phyloP scores from a whole-genome alignment of 768 basidiomycete genomes.

The Lactarius deliciosus region DNA sequence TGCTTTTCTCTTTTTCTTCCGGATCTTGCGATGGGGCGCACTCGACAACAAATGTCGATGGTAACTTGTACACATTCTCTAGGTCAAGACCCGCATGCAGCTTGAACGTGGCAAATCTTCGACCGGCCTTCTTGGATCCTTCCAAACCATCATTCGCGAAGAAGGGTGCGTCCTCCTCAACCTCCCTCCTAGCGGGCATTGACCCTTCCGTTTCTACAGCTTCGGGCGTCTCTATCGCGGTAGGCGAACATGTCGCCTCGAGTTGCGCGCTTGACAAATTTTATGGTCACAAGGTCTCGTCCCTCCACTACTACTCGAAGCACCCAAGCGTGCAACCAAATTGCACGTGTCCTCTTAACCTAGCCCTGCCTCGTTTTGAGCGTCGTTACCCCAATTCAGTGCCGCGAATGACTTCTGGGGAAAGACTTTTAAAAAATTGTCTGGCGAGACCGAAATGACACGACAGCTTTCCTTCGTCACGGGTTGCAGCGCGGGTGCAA shows the following conservation, averaged over 20 bases:
- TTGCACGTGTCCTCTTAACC: slow-evolving; percentile 52
- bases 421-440: slow-evolving; percentile 59
- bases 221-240: slow-evolving; percentile 86
- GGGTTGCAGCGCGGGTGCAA: slow-evolving; percentile 92
- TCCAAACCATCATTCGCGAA: slow-evolving; percentile 77
- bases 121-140: slow-evolving; percentile 78
- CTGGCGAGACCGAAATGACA: slow-evolving; percentile 83
- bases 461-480: slow-evolving; percentile 85
- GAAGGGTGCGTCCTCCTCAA: slow-evolving; percentile 74
- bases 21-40: not conserved
- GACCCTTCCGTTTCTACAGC: slow-evolving; percentile 41
- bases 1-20: slow-evolving; percentile 29
- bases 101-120: slow-evolving; percentile 81
- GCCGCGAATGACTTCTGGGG: slow-evolving; percentile 98
- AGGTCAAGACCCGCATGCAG: slow-evolving; percentile 99
- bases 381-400: slow-evolving; percentile 23
- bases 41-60: not conserved
- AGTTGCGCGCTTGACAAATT: not conserved
- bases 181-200: slow-evolving; percentile 24
- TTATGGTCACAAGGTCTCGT: slow-evolving; percentile 61
- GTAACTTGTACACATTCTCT: slow-evolving; percentile 26
- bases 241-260: slow-evolving; percentile 33
- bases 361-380: slow-evolving; percentile 17
- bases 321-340: slow-evolving; percentile 97
- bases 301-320: slow-evolving; percentile 94